phyloP scores from a whole-genome alignment of 371 early-diverging fungal genomes.

The Rhizopus delemar region DNA sequence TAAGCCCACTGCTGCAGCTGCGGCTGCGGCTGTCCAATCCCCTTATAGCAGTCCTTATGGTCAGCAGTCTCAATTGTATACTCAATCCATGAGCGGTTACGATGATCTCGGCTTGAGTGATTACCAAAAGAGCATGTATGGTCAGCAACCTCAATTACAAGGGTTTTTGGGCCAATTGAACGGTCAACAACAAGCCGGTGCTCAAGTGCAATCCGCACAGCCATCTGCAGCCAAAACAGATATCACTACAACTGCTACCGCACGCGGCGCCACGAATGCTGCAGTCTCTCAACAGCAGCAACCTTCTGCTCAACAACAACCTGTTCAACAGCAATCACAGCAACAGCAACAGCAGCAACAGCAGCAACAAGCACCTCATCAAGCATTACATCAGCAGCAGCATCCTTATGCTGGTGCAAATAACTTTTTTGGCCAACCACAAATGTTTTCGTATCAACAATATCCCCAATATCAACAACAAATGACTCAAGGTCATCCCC shows the following conservation, averaged over 20 bases:
- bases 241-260: not conserved
- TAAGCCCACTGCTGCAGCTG: conserved; percentile 30
- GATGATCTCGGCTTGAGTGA: conserved; percentile 55
- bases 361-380: conserved; percentile 9
- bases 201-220: conserved; percentile 13
- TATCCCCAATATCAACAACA: conserved; percentile 32
- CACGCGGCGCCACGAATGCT: conserved; percentile 6
- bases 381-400: conserved; percentile 14
- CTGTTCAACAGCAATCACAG: conserved; percentile 8
- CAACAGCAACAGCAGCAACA: conserved; percentile 22
- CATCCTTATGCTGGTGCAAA: conserved; percentile 24
- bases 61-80: conserved; percentile 52
- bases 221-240: not conserved
- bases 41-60: conserved; percentile 38
- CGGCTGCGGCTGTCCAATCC: conserved; percentile 25
- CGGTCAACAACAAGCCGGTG: conserved; percentile 9
- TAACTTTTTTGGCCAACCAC: conserved; percentile 39
- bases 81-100: conserved; percentile 36
- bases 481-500: conserved; percentile 13
- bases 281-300: conserved; percentile 19
- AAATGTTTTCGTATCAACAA: conserved; percentile 37
- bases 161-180: conserved; percentile 28
- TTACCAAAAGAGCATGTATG: conserved; percentile 48
- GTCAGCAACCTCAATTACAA: conserved; percentile 38
- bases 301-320: conserved; percentile 12